phyloP scores from a whole-genome alignment of 2,329 filamentous ascomycete genomes.

The Bertia moriformis region DNA sequence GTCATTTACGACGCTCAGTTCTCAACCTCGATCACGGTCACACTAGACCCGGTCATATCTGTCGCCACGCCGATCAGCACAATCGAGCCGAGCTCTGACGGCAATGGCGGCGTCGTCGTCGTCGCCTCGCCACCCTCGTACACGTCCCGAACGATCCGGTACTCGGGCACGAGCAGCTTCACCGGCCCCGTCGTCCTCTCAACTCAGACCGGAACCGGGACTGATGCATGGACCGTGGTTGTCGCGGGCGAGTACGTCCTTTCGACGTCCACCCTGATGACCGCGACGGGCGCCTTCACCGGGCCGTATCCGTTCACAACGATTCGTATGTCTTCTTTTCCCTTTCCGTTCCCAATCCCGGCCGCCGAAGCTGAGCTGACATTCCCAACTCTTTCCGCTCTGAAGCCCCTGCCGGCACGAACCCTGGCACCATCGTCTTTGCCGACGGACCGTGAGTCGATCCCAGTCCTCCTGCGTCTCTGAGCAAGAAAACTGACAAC shows the following conservation, averaged over 20 bases:
- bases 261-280: not conserved
- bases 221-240: not conserved
- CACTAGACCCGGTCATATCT: not conserved
- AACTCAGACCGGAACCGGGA: not conserved
- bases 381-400: no score
- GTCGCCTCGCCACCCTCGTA: not conserved
- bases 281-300: not conserved
- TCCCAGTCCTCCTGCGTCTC: no score
- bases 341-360: no score
- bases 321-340: not conserved
- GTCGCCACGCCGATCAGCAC: not conserved
- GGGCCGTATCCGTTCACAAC: not conserved
- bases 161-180: not conserved
- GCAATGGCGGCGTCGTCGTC: not conserved
- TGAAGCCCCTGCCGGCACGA: no score
- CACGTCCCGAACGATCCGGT: not conserved
- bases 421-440: not conserved
- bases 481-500: no score
- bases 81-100: not conserved
- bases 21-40: not conserved
- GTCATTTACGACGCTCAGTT: not conserved
- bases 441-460: no score
- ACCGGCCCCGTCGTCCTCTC: not conserved
- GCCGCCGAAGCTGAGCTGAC: no score
- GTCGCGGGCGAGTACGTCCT: not conserved